A percentile compares a stretch with the other conserved stretches of the same genome.
These are phyloP conservation scores for Neurospora sp. DNA, from an alignment of 495 filamentous ascomycete species.

Conservation along the genomic window DNA sequence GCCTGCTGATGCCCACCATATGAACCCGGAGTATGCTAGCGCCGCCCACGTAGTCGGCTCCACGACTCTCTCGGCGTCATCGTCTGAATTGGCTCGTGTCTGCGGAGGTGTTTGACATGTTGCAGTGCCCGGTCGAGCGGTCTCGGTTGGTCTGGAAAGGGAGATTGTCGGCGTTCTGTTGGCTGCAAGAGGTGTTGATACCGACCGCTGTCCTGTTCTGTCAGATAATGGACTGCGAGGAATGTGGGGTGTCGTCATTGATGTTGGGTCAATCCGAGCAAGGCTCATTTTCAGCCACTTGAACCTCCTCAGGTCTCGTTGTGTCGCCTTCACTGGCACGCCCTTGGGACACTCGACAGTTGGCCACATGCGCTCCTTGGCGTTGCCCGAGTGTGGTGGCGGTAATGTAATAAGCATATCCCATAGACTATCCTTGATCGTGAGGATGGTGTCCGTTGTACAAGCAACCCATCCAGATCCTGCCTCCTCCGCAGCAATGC, in stretches of 20 bases:
- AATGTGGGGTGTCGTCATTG: constrained; percentile 10
- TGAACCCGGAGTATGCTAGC: constrained; percentile 81
- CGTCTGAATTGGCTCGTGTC: constrained; percentile 10
- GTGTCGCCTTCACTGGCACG: constrained; percentile 67
- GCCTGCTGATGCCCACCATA: constrained; percentile 97
- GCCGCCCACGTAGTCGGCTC: constrained; percentile 83
- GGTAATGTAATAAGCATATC: constrained; percentile 81
- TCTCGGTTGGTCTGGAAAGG: constrained; percentile 10
- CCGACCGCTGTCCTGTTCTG: not conserved
- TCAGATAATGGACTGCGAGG: constrained; percentile 7
- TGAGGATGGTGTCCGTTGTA: constrained; percentile 85
- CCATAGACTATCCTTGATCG: constrained; percentile 74
- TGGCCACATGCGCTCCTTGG: constrained; percentile 61
- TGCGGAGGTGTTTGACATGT: not conserved
- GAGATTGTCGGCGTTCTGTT: constrained; percentile 12
- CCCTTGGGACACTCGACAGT: constrained; percentile 55
- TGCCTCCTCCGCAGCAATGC: constrained; percentile 28
- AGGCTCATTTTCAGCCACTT: constrained; percentile 58
- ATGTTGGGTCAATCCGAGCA: constrained; percentile 34
- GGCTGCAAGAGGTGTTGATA: not conserved
- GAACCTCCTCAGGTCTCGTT: constrained; percentile 79
- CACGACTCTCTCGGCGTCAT: constrained; percentile 46
- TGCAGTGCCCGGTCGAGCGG: constrained; percentile 19
- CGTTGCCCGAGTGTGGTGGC: constrained; percentile 38
- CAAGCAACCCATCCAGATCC: constrained; percentile 80